Conservation (phyloP, 1,139 yeast species). For the Hyphopichia khmerensis region DNA sequence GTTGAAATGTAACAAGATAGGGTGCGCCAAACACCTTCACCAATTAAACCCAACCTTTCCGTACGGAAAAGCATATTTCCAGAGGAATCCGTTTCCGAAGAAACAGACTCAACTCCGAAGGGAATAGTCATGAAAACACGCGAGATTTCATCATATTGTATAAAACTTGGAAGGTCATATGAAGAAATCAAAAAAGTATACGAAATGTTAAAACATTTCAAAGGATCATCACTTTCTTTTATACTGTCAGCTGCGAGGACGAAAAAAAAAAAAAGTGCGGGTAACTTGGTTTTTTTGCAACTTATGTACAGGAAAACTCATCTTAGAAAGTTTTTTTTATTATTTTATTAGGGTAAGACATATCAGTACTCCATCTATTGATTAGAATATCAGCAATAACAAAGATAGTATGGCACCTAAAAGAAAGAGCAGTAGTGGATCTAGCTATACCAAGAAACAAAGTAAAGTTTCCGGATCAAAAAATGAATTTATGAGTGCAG, state of each 20-base stretch:
- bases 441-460: background rate
- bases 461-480: background rate
- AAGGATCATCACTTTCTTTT: conserved; percentile 7
- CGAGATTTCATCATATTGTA: conserved; percentile 63
- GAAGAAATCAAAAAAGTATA: conserved; percentile 13
- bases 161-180: conserved; percentile 60
- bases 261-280: conserved; percentile 14
- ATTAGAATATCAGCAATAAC: background rate
- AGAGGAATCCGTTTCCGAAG: conserved; percentile 32
- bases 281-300: conserved; percentile 11
- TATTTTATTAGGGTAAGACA: background rate
- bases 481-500: conserved; percentile 15
- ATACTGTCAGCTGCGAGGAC: too few relatives aligned
- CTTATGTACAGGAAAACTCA: conserved; percentile 1
- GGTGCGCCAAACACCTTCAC: conserved; percentile 66
- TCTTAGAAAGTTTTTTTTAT: background rate
- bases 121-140: conserved; percentile 50
- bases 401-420: conserved; percentile 1
- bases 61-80: conserved; percentile 33
- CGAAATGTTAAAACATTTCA: conserved; percentile 3
- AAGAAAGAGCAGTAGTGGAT: background rate
- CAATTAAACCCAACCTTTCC: conserved; percentile 48
- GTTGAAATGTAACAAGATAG: conserved; percentile 53
- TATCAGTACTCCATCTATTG: background rate
- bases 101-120: conserved; percentile 43